A percentile compares a stretch with the other conserved stretches of the same genome.
Conservation (phyloP, 768 basidiomycete genomes). For the Tremella yokohamensis region DNA sequence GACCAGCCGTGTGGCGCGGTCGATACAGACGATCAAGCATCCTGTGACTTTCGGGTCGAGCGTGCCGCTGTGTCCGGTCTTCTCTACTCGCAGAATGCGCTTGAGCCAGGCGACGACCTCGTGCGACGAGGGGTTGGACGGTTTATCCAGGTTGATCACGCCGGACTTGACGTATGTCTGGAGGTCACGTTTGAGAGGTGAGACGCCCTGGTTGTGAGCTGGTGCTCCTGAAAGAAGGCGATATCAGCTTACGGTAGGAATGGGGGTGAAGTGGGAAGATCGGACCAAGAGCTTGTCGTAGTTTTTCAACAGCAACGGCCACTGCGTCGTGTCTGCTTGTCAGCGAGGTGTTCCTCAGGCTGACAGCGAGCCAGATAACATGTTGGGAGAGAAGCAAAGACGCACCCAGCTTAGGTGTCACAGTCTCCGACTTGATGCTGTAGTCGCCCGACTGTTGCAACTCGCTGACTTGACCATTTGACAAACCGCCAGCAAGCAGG, state of each 20-base stretch:
- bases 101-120: conserved; percentile 99
- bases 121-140: conserved; percentile 97
- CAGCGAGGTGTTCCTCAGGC: background rate
- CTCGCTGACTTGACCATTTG: conserved; percentile 39
- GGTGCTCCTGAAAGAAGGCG: background rate
- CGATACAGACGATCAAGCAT: conserved; percentile 97
- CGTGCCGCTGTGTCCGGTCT: conserved; percentile 98
- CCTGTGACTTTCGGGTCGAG: conserved; percentile 99
- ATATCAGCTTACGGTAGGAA: conserved; percentile 59
- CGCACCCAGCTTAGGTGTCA: conserved; percentile 50
- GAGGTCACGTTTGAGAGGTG: conserved; percentile 92
- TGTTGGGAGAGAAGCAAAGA: conserved; percentile 10
- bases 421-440: conserved; percentile 51
- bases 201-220: conserved; percentile 60
- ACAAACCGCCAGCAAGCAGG: conserved; percentile 16
- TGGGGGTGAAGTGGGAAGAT: conserved; percentile 96
- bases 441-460: conserved; percentile 49
- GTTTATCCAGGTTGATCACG: conserved; percentile 98
- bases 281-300: conserved; percentile 95
- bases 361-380: background rate
- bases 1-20: conserved; percentile 93
- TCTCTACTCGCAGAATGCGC: conserved; percentile 93
- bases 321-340: conserved; percentile 76
- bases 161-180: conserved; percentile 90
- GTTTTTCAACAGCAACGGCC: conserved; percentile 97